phyloP scores from a whole-genome alignment of 2,329 filamentous ascomycete species.

The Arthrocladium fulminans region DNA sequence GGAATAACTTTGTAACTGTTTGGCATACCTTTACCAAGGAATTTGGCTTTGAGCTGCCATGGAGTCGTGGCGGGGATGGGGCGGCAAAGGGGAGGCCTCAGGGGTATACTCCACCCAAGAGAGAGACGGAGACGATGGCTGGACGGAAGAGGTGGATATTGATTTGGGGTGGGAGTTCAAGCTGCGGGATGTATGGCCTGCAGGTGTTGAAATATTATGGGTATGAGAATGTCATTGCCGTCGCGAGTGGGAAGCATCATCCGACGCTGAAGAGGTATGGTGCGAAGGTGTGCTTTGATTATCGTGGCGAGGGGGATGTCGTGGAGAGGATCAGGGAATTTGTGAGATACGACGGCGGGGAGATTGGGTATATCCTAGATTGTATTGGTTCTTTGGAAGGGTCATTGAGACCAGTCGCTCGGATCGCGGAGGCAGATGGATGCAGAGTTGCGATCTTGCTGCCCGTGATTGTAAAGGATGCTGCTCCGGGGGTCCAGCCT shows the following conservation, averaged over 20 bases:
- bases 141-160: slow-evolving; percentile 23
- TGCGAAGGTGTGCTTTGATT: slow-evolving; percentile 27
- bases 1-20: slow-evolving; percentile 51
- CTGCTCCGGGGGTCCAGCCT: slow-evolving; percentile 38
- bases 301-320: slow-evolving; percentile 20
- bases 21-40: slow-evolving; percentile 48
- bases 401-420: slow-evolving; percentile 42
- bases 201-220: slow-evolving; percentile 29
- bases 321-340: slow-evolving; percentile 17
- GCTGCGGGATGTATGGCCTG: slow-evolving; percentile 29
- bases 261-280: slow-evolving; percentile 27
- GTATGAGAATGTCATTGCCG: slow-evolving; percentile 28
- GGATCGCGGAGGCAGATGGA: slow-evolving; percentile 40
- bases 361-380: slow-evolving; percentile 44
- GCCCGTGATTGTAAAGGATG: slow-evolving; percentile 50
- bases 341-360: slow-evolving; percentile 15
- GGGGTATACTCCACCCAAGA: slow-evolving; percentile 27
- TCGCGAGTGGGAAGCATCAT: slow-evolving; percentile 25
- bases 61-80: slow-evolving; percentile 32
- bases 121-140: slow-evolving; percentile 23
- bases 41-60: slow-evolving; percentile 47
- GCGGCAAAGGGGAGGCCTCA: slow-evolving; percentile 29
- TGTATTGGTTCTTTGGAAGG: slow-evolving; percentile 47
- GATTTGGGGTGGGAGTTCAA: slow-evolving; percentile 31
- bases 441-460: slow-evolving; percentile 51